Conservation (phyloP, 805 yeast species). For the Nakazawaea populi region DNA sequence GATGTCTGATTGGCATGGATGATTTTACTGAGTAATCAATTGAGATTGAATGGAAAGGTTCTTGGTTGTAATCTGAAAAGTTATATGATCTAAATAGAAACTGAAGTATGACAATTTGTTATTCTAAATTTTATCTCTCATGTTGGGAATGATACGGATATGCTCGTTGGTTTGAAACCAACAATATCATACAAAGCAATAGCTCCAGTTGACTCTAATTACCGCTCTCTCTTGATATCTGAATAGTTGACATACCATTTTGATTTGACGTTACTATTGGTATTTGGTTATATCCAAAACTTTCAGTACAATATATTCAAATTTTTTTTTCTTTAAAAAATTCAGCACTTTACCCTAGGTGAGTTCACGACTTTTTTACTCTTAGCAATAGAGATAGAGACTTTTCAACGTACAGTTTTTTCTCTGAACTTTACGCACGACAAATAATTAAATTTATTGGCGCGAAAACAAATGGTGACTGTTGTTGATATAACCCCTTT, state of each 20-base stretch:
- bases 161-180: no score
- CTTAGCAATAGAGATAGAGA: neutral
- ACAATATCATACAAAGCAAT: no score
- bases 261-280: constrained; percentile 6
- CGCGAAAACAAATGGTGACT: neutral
- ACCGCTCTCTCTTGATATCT: neutral
- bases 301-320: constrained; percentile 2
- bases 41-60: no score
- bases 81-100: no score
- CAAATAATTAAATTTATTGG: neutral
- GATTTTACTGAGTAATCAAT: no score
- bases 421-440: neutral
- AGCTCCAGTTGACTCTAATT: no score
- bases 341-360: neutral
- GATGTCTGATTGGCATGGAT: no score
- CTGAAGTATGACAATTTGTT: no score
- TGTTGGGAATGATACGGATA: no score
- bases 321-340: neutral
- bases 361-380: neutral
- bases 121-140: no score
- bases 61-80: no score
- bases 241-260: constrained; percentile 11
- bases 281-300: neutral
- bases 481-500: neutral
- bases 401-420: neutral